Percentiles rank a stretch among this genome's conserved stretches.
Conservation (phyloP, 1,139 yeast species). For the Zygoascus sp. region DNA sequence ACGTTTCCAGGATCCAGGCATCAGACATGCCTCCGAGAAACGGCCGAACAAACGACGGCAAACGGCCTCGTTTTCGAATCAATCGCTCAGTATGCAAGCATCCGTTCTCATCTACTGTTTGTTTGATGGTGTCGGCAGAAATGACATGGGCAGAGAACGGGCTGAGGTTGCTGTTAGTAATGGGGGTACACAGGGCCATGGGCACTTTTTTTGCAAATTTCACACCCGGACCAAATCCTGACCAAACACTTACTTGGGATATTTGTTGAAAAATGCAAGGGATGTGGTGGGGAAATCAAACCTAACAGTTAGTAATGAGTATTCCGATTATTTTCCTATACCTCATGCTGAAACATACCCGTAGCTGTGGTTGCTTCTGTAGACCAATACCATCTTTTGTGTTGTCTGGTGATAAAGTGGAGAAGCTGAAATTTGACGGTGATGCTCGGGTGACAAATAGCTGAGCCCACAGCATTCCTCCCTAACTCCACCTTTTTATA, state of each 20-base stretch:
- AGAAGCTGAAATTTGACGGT: slow-evolving; percentile 1
- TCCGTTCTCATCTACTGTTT: slow-evolving; percentile 56
- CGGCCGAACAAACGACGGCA: slow-evolving; percentile 78
- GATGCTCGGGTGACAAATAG: slow-evolving; percentile 2
- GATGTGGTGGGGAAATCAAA: slow-evolving; percentile 27
- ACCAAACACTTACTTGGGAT: slow-evolving; percentile 25
- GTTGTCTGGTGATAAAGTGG: slow-evolving; percentile 2
- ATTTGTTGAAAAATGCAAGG: slow-evolving; percentile 28
- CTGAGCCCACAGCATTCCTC: neutral
- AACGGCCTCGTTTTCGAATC: slow-evolving; percentile 71
- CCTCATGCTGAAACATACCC: slow-evolving; percentile 10
- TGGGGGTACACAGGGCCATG: neutral
- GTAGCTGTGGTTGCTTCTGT: slow-evolving; percentile 13
- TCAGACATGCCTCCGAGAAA: slow-evolving; percentile 68
- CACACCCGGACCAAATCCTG: neutral
- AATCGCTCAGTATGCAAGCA: slow-evolving; percentile 68
- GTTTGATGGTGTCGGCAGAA: slow-evolving; percentile 72
- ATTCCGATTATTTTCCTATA: neutral
- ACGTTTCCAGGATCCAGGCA: slow-evolving; percentile 80
- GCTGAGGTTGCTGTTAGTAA: slow-evolving; percentile 10
- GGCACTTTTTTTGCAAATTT: neutral
- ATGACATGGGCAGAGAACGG: slow-evolving; percentile 89
- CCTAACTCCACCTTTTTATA: too few relatives aligned
- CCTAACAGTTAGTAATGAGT: slow-evolving; percentile 14
- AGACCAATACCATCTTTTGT: slow-evolving; percentile 14